Evolutionary conservation across 2,329 filamentous ascomycete species (phyloP).

Genomic region (Xylariaceae sp.): DNA sequence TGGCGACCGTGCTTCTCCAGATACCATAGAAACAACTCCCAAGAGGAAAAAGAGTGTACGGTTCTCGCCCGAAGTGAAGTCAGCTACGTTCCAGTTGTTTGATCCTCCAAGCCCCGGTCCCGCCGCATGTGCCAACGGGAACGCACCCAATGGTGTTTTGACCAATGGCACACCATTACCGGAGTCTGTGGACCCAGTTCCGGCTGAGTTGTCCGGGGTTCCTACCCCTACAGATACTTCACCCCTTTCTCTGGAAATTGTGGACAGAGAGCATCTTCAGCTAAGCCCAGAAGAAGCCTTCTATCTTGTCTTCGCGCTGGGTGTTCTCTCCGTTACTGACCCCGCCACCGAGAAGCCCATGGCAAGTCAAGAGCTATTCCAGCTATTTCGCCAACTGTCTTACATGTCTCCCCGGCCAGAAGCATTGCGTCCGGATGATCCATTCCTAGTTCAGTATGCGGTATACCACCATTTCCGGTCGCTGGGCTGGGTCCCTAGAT

Average conservation of each 20-base stretch:
- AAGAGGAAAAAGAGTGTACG: slow-evolving; percentile 62
- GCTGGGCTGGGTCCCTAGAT: slow-evolving; percentile 87
- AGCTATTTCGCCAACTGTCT: slow-evolving; percentile 64
- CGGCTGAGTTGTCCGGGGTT: slow-evolving; percentile 7
- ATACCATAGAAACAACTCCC: slow-evolving; percentile 14
- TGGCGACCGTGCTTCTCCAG: slow-evolving; percentile 5
- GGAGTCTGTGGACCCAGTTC: slow-evolving; percentile 10
- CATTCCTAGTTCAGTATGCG: slow-evolving; percentile 80
- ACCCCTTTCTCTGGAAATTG: slow-evolving; percentile 29
- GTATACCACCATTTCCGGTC: slow-evolving; percentile 96
- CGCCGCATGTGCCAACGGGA: slow-evolving; percentile 22
- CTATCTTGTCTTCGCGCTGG: slow-evolving; percentile 79
- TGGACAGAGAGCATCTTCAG: slow-evolving; percentile 78
- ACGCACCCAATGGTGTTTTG: slow-evolving; percentile 16
- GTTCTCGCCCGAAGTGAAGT: slow-evolving; percentile 64
- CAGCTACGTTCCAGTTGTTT: slow-evolving; percentile 53
- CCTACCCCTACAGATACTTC: background rate
- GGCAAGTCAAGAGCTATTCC: slow-evolving; percentile 55
- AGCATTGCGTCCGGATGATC: slow-evolving; percentile 66
- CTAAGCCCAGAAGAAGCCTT: slow-evolving; percentile 87
- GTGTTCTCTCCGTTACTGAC: slow-evolving; percentile 62
- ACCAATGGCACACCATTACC: slow-evolving; percentile 18
- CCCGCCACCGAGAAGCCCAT: slow-evolving; percentile 43
- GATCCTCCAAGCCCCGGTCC: slow-evolving; percentile 50
- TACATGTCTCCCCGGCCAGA: slow-evolving; percentile 58